phyloP scores from a whole-genome alignment of 768 basidiomycete genomes.

The Coprinellus micaceus region DNA sequence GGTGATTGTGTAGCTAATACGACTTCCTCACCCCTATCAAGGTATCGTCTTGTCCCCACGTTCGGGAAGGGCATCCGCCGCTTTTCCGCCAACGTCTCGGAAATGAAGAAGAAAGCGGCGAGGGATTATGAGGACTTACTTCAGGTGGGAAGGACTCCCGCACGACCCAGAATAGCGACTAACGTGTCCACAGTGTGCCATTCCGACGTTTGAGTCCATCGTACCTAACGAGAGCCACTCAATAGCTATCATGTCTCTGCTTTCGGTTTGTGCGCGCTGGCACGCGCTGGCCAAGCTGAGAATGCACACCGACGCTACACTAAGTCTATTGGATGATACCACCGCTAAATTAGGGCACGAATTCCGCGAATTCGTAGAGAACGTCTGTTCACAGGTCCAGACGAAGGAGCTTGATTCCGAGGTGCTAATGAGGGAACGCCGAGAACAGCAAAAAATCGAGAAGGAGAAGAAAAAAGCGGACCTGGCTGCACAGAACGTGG shows the following conservation, averaged over 20 bases:
- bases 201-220: constrained; percentile 36
- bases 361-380: constrained; percentile 29
- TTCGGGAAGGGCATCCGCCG: constrained; percentile 28
- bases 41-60: constrained; percentile 20
- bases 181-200: constrained; percentile 31
- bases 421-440: constrained; percentile 23
- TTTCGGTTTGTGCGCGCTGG: constrained; percentile 29
- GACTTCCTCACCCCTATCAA: not conserved
- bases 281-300: constrained; percentile 32
- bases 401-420: constrained; percentile 40
- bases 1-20: too few relatives aligned
- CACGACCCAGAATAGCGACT: constrained; percentile 5
- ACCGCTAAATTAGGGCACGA: constrained; percentile 26
- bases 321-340: constrained; percentile 20
- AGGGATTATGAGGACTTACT: constrained; percentile 37
- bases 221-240: constrained; percentile 20
- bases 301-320: constrained; percentile 25
- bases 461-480: not conserved
- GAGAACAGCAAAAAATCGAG: constrained; percentile 3
- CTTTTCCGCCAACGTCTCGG: constrained; percentile 27
- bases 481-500: not conserved
- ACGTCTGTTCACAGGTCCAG: constrained; percentile 21
- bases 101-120: constrained; percentile 29
- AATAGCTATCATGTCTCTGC: constrained; percentile 17
- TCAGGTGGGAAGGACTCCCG: constrained; percentile 21